phyloP scores from a whole-genome alignment of 441 rosid genomes.

The Pelargonium fulgidum region DNA sequence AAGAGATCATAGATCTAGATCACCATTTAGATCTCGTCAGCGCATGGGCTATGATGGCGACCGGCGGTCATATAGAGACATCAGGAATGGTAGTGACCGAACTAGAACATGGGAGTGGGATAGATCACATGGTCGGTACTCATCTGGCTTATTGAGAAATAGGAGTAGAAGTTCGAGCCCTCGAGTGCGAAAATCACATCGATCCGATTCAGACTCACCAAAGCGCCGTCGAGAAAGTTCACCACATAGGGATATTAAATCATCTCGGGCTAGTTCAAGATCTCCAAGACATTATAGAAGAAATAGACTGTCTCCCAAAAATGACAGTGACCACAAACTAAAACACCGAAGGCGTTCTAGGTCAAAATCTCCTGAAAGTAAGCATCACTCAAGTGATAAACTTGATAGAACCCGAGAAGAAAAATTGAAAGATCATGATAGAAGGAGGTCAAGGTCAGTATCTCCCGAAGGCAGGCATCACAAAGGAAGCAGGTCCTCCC shows the following conservation, averaged over 20 bases:
- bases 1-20: conserved; percentile 67
- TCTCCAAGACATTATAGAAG: conserved; percentile 59
- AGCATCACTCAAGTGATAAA: conserved; percentile 32
- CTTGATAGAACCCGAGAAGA: conserved; percentile 35
- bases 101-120: conserved; percentile 42
- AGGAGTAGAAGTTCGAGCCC: conserved; percentile 69
- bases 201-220: conserved; percentile 53
- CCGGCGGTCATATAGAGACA: conserved; percentile 49
- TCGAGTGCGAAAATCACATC: conserved; percentile 41
- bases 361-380: conserved; percentile 52
- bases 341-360: conserved; percentile 46
- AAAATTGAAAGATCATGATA: conserved; percentile 37
- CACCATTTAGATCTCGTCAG: conserved; percentile 53
- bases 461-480: conserved; percentile 42
- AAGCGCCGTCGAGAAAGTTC: conserved; percentile 47
- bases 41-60: conserved; percentile 54
- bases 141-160: conserved; percentile 61
- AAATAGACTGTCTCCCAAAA: conserved; percentile 47
- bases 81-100: conserved; percentile 46
- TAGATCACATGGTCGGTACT: conserved; percentile 48
- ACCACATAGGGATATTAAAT: conserved; percentile 41
- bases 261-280: conserved; percentile 48
- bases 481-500: conserved; percentile 42
- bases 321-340: conserved; percentile 39
- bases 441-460: conserved; percentile 50